phyloP scores from a whole-genome alignment of 345 rosid species.

The Eucalyptus curtisii region DNA sequence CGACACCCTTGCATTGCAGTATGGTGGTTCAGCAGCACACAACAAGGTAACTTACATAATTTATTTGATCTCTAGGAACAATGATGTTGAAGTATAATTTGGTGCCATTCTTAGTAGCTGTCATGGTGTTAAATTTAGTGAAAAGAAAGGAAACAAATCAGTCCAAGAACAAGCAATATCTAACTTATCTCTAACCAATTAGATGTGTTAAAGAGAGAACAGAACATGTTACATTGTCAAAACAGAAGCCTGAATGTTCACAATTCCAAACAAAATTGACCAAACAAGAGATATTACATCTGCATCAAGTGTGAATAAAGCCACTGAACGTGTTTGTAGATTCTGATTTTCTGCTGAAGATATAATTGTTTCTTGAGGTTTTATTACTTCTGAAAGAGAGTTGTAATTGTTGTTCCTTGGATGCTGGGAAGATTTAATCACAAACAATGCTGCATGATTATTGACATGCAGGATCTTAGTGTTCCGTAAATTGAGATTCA shows the following conservation, averaged over 20 bases:
- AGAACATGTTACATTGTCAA: not conserved
- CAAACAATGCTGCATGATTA: not conserved
- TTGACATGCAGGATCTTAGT: not conserved
- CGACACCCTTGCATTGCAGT: slow-evolving; percentile 88
- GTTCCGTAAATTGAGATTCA: not conserved
- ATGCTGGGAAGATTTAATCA: not conserved
- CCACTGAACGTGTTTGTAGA: not conserved
- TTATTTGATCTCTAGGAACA: not conserved
- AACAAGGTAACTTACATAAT: slow-evolving; percentile 46
- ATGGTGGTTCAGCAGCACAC: slow-evolving; percentile 98
- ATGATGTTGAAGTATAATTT: not conserved
- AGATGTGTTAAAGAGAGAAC: not conserved
- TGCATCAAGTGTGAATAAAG: not conserved
- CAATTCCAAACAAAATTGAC: not conserved
- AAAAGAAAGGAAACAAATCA: not conserved
- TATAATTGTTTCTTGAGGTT: not conserved
- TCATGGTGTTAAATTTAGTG: not conserved
- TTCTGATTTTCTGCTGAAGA: not conserved
- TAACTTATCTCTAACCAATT: not conserved
- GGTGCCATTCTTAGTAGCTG: not conserved
- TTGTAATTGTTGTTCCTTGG: not conserved
- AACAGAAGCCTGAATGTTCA: not conserved
- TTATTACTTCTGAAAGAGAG: not conserved
- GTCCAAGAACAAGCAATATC: not conserved
- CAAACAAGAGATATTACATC: not conserved